phyloP scores from a whole-genome alignment of 257 asterid genomes.

The Ilex aquifolium region DNA sequence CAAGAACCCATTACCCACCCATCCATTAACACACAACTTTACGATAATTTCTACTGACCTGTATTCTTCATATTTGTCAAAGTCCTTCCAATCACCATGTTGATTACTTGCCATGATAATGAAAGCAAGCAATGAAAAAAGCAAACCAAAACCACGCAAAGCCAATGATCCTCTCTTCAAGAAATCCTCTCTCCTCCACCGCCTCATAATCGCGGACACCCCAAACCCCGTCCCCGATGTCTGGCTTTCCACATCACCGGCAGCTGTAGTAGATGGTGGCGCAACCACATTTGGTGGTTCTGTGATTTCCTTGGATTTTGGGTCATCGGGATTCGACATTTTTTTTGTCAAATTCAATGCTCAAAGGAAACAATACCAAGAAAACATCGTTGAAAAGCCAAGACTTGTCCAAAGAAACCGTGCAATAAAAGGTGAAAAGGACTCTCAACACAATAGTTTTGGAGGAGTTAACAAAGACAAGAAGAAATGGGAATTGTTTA shows the following conservation, averaged over 20 bases:
- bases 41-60: slow-evolving; percentile 23
- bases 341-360: slow-evolving; percentile 2
- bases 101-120: slow-evolving; percentile 57
- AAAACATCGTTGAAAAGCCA: too few relatives aligned
- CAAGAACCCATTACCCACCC: background rate
- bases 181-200: slow-evolving; percentile 60
- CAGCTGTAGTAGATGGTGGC: slow-evolving; percentile 15
- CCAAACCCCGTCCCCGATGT: slow-evolving; percentile 20
- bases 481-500: too few relatives aligned
- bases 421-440: too few relatives aligned
- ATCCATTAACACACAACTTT: background rate
- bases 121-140: slow-evolving; percentile 70
- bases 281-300: slow-evolving; percentile 1
- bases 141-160: slow-evolving; percentile 33
- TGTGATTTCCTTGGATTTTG: background rate
- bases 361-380: background rate
- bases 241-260: slow-evolving; percentile 39
- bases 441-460: too few relatives aligned
- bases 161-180: slow-evolving; percentile 36
- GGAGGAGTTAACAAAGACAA: too few relatives aligned
- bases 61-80: slow-evolving; percentile 64
- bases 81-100: slow-evolving; percentile 67
- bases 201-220: slow-evolving; percentile 21
- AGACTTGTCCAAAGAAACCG: too few relatives aligned
- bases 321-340: slow-evolving; percentile 34